These are phyloP conservation scores for Malus domestica DNA, from an alignment of 306 rosid species.

Conservation along the genomic window DNA sequence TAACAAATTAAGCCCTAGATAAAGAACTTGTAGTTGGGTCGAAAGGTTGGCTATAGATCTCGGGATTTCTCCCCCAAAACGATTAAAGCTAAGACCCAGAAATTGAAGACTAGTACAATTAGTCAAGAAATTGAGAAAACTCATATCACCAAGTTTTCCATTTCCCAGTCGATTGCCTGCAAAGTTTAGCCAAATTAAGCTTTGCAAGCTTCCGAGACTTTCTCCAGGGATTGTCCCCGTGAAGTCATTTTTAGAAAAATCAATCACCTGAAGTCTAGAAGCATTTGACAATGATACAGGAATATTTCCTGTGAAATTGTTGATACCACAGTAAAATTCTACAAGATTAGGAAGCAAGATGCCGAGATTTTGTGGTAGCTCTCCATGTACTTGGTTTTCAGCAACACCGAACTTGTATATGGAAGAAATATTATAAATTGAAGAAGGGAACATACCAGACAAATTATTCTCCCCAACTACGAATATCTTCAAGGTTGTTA, in stretches of 20 bases:
- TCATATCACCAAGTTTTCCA: background rate
- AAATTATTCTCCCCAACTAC: rapidly evolving
- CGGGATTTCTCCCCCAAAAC: background rate
- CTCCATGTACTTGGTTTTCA: background rate
- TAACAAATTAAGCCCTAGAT: background rate
- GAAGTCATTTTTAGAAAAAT: rapidly evolving
- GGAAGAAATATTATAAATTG: background rate
- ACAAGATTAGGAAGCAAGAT: background rate
- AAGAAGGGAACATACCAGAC: background rate
- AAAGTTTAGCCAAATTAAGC: background rate
- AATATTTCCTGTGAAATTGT: background rate
- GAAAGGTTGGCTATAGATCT: background rate
- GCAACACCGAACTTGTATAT: rapidly evolving
- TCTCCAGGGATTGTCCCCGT: too few species aligned
- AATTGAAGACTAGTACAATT: background rate
- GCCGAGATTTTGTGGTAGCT: background rate
- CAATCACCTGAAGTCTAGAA: background rate
- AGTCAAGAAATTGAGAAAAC: background rate
- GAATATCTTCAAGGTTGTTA: background rate
- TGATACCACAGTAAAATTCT: rapidly evolving
- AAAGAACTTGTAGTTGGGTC: background rate
- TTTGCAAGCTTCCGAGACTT: background rate
- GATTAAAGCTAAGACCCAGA: background rate
- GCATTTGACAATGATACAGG: background rate
- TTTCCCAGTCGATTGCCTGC: rapidly evolving